A percentile compares a stretch with the other conserved stretches of the same genome.
Conservation (phyloP, 768 basidiomycete genomes). For the Leccinum truebloodii region DNA sequence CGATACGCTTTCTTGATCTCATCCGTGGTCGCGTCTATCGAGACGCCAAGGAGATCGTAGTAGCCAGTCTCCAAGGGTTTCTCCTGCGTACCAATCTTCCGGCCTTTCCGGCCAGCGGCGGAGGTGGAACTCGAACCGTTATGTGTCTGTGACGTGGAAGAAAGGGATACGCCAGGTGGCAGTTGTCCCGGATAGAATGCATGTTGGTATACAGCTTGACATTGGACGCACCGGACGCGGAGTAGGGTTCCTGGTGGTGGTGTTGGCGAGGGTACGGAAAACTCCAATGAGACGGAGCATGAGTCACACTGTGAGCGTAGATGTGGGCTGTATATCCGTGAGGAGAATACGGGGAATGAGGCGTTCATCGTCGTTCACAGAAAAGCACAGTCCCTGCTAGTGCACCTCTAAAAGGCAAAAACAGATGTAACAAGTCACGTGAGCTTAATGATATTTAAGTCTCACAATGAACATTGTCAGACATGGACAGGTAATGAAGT, state of each 20-base stretch:
- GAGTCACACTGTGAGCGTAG: slow-evolving; percentile 60
- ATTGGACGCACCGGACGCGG: slow-evolving; percentile 69
- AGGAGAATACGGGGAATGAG: slow-evolving; percentile 53
- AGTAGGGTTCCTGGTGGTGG: slow-evolving; percentile 61
- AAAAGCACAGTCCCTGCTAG: not conserved
- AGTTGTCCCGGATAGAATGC: slow-evolving; percentile 69
- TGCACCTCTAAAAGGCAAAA: not conserved
- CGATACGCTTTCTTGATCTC: slow-evolving; percentile 94
- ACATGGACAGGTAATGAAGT: not conserved
- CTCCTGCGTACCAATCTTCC: slow-evolving; percentile 89
- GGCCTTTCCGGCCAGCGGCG: slow-evolving; percentile 43
- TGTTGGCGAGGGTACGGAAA: slow-evolving; percentile 59
- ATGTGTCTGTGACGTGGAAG: slow-evolving; percentile 16
- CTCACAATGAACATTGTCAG: no score
- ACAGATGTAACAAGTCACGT: not conserved
- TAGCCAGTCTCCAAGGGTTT: slow-evolving; percentile 88
- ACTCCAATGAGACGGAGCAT: slow-evolving; percentile 63
- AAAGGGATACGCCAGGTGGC: slow-evolving; percentile 27
- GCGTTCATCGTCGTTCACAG: slow-evolving; percentile 43
- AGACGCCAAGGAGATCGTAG: slow-evolving; percentile 81
- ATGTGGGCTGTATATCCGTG: slow-evolving; percentile 67
- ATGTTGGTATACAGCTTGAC: slow-evolving; percentile 59
- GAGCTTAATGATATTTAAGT: no score
- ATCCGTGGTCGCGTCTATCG: slow-evolving; percentile 72
- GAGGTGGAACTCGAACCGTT: slow-evolving; percentile 23